A percentile compares a stretch with the other conserved stretches of the same genome.
phyloP scores from a whole-genome alignment of 148 eudicot genomes.

The Rhododendron williamsianum region DNA sequence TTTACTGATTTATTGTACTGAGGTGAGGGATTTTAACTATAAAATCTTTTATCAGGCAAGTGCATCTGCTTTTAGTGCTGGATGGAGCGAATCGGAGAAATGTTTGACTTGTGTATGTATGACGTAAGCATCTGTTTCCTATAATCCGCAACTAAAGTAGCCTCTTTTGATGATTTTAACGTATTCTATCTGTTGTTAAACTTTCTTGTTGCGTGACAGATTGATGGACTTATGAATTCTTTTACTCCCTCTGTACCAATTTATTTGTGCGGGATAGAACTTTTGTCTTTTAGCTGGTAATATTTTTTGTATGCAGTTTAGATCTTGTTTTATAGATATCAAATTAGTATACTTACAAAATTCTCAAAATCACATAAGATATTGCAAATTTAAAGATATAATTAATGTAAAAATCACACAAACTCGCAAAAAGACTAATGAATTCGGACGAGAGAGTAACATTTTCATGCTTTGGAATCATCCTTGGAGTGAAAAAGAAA shows the following conservation, averaged over 20 bases:
- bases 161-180: neutral
- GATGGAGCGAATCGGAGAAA: conserved; percentile 38
- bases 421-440: neutral
- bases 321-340: neutral
- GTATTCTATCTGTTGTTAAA: neutral
- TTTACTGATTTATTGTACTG: conserved; percentile 25
- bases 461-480: neutral
- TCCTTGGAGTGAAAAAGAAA: neutral
- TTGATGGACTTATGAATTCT: neutral
- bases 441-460: neutral
- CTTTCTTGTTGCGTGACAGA: neutral
- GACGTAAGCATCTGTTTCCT: conserved; percentile 39
- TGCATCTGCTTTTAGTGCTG: conserved; percentile 30
- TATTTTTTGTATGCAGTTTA: no score
- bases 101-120: conserved; percentile 55
- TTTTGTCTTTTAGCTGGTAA: no score
- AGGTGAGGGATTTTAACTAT: conserved; percentile 30
- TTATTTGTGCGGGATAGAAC: no score
- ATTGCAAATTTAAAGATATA: neutral
- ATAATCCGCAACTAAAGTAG: neutral
- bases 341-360: neutral
- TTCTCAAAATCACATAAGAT: neutral
- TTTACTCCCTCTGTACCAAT: no score
- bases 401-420: neutral
- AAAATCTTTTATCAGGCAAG: conserved; percentile 22